Conservation (phyloP, 345 rosid species). For the Raphanus sativus region DNA sequence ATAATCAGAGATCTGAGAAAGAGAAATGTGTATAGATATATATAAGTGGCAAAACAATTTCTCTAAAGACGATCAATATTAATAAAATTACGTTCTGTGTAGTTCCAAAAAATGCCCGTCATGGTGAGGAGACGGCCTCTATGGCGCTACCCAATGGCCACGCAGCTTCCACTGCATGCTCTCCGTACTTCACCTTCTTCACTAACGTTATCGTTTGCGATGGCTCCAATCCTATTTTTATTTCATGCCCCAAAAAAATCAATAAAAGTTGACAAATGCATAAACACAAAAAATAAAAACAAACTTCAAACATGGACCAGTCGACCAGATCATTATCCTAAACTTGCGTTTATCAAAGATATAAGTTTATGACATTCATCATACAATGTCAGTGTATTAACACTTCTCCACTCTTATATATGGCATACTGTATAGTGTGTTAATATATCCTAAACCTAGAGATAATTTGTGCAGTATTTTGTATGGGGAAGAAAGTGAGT, state of each 20-base stretch:
- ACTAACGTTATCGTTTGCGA: conserved; percentile 80
- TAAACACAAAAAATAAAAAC: background rate
- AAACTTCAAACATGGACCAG: background rate
- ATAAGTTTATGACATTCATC: background rate
- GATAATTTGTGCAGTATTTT: background rate
- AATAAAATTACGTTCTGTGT: conserved; percentile 6
- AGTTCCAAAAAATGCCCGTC: conserved; percentile 25
- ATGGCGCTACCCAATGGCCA: conserved; percentile 99
- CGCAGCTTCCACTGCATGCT: conserved; percentile 82
- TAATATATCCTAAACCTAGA: background rate
- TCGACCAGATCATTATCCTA: background rate
- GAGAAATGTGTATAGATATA: background rate
- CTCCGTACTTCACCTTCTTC: conserved; percentile 70
- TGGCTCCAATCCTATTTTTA: conserved; percentile 60
- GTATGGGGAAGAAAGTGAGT: background rate
- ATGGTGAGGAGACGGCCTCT: conserved; percentile 70
- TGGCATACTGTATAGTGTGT: background rate
- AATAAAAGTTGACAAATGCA: background rate
- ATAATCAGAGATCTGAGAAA: conserved; percentile 2
- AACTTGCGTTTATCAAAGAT: background rate
- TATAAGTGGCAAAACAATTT: conserved; percentile 8
- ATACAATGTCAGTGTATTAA: background rate
- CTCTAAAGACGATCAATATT: conserved; percentile 10
- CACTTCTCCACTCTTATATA: background rate
- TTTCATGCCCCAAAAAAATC: background rate